Base-by-base conservation (phyloP, 129 eudicot species). In the Glebionis coronaria region DNA sequence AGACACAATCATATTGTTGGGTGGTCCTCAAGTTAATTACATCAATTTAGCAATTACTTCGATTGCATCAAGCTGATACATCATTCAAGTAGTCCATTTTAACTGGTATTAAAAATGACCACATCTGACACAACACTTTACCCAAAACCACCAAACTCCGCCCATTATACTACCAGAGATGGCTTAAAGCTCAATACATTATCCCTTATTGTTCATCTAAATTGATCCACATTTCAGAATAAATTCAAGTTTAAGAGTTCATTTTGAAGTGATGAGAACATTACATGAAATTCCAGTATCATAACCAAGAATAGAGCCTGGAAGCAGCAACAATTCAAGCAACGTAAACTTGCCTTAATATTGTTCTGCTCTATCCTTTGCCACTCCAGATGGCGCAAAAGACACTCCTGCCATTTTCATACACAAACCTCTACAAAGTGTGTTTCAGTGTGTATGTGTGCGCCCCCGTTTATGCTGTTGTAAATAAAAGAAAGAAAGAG, bases 281-380 rank as follows among this genome's bases (percentile, higher is more conserved):
- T 4, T 25, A 83, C 95, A 90, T 79, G 95, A 90, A 66, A 90
- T 86, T 18, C 97, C 97, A 63, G 87, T 82, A 56, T 84, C 97
- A 74, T 90, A 87, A 31, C 91, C 89, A 56, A 87, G 87, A 65
- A 87, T 80, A 1, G 97, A 79, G 6, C 97, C 91, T 19, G 95
- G 95, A 76, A 58, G 89, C 97, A 49, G 97, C 95, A 76, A 90
- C 87, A 51, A 87, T 69, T 73, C 97, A 87, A 16, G 91, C 81
- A 35, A 87, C 44, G 65, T 90, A 28, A 86, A 85, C 56, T 61
- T 90, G 27, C 95, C 95, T 60, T 80, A 62, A 69, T 90, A 90
- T 54, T 82, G 80, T 12, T 70, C 88, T 29, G 88, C 90, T 75
- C 97, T 81, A 18, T 85, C 96, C 55, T 83, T 89, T 4, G 85